Evolutionary conservation across 2,329 filamentous ascomycete species (phyloP), one percentile per base, ranked within the genome.

Genomic region (Coniella lustricola): DNA sequence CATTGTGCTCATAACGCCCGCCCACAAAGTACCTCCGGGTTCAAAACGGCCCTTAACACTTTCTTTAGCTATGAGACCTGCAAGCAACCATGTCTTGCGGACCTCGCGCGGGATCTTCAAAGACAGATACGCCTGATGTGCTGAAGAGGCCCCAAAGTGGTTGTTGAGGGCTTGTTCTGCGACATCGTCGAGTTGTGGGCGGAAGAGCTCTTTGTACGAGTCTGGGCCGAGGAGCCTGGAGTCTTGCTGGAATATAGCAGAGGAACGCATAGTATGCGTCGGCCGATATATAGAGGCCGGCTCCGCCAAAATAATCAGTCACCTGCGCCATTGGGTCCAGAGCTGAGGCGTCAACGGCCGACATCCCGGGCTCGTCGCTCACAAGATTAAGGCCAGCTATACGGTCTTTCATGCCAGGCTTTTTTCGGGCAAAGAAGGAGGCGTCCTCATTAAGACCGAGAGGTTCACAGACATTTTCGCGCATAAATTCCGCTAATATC

Each of bases 391-490:
- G 34, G 5, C 55, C 52, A 12, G 60, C 60, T n/a, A 57, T 46
- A 4, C 56, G 49, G 14, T 45, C 50, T 20, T 52, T 54, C 53
- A 61, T 56, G 7, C 44, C 25, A 0, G 54, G 51, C 5, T 54
- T 59, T 5, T 50, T 54, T n/a, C 50, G 50, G 0, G 60, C 61
- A 33, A 56, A 59, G 48, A 62, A 64, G 1, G 60, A 60, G 10
- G 62, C 36, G 10, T 20, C 46, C 2, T 48, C 17, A 1, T 42
- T 38, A 2, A 60, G 33, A 3, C 57, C 57, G 0, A 63, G 52
- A 2, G 50, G 54, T 1, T n/a, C 17, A 1, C 58, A 45, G 8
- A 63, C 55, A 8, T 60, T 8, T 12, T 45, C 31, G 1, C 39
- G 29, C 25, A 62, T 18, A 33, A 56, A 64, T 0, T 53, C 51